Percentiles rank a stretch among this genome's conserved stretches.
Evolutionary conservation across 371 early-diverging fungal species (phyloP).

Genomic region (Coemansia sp.): DNA sequence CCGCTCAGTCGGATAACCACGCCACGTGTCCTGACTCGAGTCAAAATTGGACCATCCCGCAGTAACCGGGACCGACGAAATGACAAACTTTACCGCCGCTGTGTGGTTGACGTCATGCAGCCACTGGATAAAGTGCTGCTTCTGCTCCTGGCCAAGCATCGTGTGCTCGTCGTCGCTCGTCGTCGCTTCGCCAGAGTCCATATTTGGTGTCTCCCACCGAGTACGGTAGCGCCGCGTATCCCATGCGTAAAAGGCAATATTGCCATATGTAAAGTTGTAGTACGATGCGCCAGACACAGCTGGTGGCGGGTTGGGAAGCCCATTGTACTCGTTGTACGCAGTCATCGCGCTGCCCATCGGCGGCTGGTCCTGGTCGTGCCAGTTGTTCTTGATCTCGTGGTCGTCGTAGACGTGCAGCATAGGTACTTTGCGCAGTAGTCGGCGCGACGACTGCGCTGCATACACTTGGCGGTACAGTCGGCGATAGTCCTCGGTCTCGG

Average conservation of each 20-base stretch:
- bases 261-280: slow-evolving; percentile 53
- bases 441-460: slow-evolving; percentile 35
- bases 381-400: slow-evolving; percentile 57
- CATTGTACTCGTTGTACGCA: slow-evolving; percentile 55
- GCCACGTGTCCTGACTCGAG: slow-evolving; percentile 54
- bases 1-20: slow-evolving; percentile 53
- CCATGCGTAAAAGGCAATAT: slow-evolving; percentile 54
- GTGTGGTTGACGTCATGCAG: slow-evolving; percentile 48
- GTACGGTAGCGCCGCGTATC: slow-evolving; percentile 57
- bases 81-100: slow-evolving; percentile 53
- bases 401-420: slow-evolving; percentile 56
- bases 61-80: slow-evolving; percentile 55
- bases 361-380: slow-evolving; percentile 35
- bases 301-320: slow-evolving; percentile 39
- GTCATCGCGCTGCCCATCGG: slow-evolving; percentile 51
- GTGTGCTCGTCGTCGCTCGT: slow-evolving; percentile 13
- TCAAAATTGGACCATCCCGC: slow-evolving; percentile 50
- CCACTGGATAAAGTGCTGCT: slow-evolving; percentile 46
- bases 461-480: slow-evolving; percentile 56
- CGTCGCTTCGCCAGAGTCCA: not conserved
- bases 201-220: slow-evolving; percentile 19
- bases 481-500: slow-evolving; percentile 49
- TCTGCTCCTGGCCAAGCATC: slow-evolving; percentile 53
- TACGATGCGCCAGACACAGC: slow-evolving; percentile 27
- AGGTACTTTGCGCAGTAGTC: slow-evolving; percentile 46